Percentiles rank a stretch among this genome's conserved stretches.
These are phyloP conservation scores for Schizophyllum amplum DNA, from an alignment of 1,284 basidiomycete genomes.

Conservation along the genomic window DNA sequence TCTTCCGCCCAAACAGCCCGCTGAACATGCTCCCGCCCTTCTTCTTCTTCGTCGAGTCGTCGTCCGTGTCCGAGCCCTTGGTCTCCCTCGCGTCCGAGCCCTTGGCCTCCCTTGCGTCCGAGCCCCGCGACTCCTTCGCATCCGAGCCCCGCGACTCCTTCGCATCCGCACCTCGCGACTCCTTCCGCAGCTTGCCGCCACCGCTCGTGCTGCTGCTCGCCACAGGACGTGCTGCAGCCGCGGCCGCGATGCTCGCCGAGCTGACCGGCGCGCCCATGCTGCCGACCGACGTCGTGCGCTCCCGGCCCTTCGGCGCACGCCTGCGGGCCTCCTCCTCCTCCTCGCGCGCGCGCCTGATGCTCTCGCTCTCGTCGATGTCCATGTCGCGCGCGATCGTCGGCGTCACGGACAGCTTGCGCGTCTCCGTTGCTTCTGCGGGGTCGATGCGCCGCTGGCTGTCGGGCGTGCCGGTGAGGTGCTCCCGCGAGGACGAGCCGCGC, in stretches of 20 bases:
- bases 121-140: slow-evolving; percentile 11
- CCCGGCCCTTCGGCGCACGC: slow-evolving; percentile 37
- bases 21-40: slow-evolving; percentile 61
- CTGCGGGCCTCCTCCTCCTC: slow-evolving; percentile 57
- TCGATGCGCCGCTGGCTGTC: slow-evolving; percentile 33
- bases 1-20: slow-evolving; percentile 67
- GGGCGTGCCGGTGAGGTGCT: slow-evolving; percentile 24
- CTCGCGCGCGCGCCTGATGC: slow-evolving; percentile 48
- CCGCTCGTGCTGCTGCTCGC: slow-evolving; percentile 8
- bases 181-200: slow-evolving; percentile 59
- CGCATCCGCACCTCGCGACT: no score
- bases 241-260: slow-evolving; percentile 25
- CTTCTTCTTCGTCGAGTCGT: slow-evolving; percentile 61
- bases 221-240: slow-evolving; percentile 2
- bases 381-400: slow-evolving; percentile 61
- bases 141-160: no score
- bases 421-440: slow-evolving; percentile 52
- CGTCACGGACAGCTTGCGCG: slow-evolving; percentile 68
- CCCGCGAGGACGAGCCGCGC: slow-evolving; percentile 30
- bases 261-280: slow-evolving; percentile 33
- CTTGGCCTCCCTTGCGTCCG: no score
- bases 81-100: no score
- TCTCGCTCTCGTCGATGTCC: slow-evolving; percentile 34
- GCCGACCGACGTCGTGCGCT: slow-evolving; percentile 4
- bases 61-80: slow-evolving; percentile 39